phyloP scores from a whole-genome alignment of 1,284 basidiomycete species.

The Trichosporon inkin region DNA sequence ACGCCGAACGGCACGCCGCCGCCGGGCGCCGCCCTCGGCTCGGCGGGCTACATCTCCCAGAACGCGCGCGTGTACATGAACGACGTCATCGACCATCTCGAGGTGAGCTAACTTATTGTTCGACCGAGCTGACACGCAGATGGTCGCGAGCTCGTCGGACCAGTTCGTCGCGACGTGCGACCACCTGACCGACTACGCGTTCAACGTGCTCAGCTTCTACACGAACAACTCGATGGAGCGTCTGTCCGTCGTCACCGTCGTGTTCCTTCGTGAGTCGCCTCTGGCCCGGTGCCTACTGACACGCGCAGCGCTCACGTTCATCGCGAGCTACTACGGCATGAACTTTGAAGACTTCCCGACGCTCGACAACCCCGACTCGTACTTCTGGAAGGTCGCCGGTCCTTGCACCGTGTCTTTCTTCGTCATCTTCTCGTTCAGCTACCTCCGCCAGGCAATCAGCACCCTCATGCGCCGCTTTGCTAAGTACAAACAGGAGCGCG shows the following conservation, averaged over 20 bases:
- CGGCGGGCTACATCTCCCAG: slow-evolving; percentile 39
- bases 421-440: slow-evolving; percentile 44
- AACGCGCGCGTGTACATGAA: slow-evolving; percentile 46
- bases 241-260: slow-evolving; percentile 49
- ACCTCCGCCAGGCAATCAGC: slow-evolving; percentile 33
- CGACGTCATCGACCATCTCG: slow-evolving; percentile 49
- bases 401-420: slow-evolving; percentile 47
- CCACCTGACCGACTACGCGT: slow-evolving; percentile 49
- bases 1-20: slow-evolving; percentile 6
- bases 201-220: slow-evolving; percentile 48
- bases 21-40: neutral
- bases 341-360: slow-evolving; percentile 42
- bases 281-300: neutral
- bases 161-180: slow-evolving; percentile 48
- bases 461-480: slow-evolving; percentile 31
- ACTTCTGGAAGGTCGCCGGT: slow-evolving; percentile 49
- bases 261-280: slow-evolving; percentile 47
- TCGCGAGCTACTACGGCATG: slow-evolving; percentile 42
- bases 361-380: slow-evolving; percentile 35
- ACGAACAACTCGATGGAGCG: slow-evolving; percentile 51
- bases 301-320: slow-evolving; percentile 28
- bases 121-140: slow-evolving; percentile 16
- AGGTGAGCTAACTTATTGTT: slow-evolving; percentile 19
- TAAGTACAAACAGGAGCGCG: slow-evolving; percentile 4
- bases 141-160: slow-evolving; percentile 44